Base-by-base conservation (phyloP, 176 grass and related monocot genomes). In the Poa pratensis region DNA sequence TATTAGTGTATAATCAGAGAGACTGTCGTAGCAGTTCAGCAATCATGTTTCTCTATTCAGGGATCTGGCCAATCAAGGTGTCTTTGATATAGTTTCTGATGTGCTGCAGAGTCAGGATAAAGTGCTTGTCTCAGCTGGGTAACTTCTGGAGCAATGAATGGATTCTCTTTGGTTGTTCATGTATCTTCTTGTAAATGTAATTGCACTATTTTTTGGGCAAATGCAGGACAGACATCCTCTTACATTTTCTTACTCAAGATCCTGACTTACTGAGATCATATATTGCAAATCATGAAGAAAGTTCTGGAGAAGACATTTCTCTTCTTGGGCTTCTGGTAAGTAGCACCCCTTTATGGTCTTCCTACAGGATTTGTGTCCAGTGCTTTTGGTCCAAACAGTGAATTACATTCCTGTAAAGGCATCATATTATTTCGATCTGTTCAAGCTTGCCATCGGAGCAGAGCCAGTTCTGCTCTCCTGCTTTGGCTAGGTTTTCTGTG, bases 241-340 rank as follows among this genome's bases (percentile, higher is more conserved):
- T 79, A 55, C 72, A 95, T 81, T 93, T 95, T 88, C 83, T 98
- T 86, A 85, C 90, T 81, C 83, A 89, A 85, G 89, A 98, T 77
- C 69, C 93, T 78, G 83, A 89, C 78, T 79, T 95, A 46, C 73
- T 90, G 19, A 88, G 87, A 77, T 76, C 85, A 80, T 95, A 88
- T 82, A 93, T 93, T 52, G 87, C 89, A 75, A 75, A 85, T 64
- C 91, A 98, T 81, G 93, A 93, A 80, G 82, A 85, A 85, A 90
- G 75, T 62, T 82, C 81, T 82, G 89, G 39, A 81, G 91, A 95
- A 76, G 86, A 86, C 72, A 90, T 73, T 80, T 90, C 93, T 77
- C 91, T 98, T 90, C 96, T 98, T 87, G 91, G 86, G 27, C 79
- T 94, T 84, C 73, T 98, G 88, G 96, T 94, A 90, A 85, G 87